Base-by-base conservation (phyloP, 2,329 filamentous ascomycete species). In the Hymenoscyphus albidus region DNA sequence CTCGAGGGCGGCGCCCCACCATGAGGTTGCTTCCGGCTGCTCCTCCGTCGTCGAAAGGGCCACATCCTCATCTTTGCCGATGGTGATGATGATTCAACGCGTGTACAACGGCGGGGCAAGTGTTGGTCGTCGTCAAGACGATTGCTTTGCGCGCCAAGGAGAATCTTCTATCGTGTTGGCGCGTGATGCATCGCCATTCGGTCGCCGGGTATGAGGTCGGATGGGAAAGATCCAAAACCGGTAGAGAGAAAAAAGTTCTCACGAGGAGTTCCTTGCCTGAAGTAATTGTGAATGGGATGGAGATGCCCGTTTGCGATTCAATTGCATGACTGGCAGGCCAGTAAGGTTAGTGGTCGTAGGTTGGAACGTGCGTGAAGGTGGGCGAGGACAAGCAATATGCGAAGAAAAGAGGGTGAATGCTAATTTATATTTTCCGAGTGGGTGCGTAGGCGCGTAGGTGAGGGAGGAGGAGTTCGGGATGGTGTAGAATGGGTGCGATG, bases 21-120 rank as follows among this genome's bases (percentile, higher is more conserved):
- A 66, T 80, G 78, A 68, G 81, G 77, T 74, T 82, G 81, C 78
- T 81, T 86, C 78, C 88, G 88, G 77, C 87, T 88, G 78, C 85
- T 88, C 79, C 84, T 88, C 44, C 44, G 44, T 74, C 89, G 87
- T 78, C 88, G 83, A 78, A 96, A 96, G 67, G 88, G 91, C 92
- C 92, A 96, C 77, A 93, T 80, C 22, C 44, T 51, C 44, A 51
- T 51, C 44, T 22, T 51, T 51, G 18, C 18, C 22, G 22, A 27
- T 27, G 13, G 44, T 51, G 76, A 88, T 86, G 91, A 94, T 94
- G 59, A 69, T 76, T 70, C 72, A 72, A 73, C 48, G 62, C 62
- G 57, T 44, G 12, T 62, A 61, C 67, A 64, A 64, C 58, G 60
- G 44, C 62, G 62, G 64, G 57, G 62, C 61, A 58, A 58, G 40